A percentile compares a stretch with the other conserved stretches of the same genome.
Conservation (phyloP, 345 rosid species). For the Microcos paniculata region DNA sequence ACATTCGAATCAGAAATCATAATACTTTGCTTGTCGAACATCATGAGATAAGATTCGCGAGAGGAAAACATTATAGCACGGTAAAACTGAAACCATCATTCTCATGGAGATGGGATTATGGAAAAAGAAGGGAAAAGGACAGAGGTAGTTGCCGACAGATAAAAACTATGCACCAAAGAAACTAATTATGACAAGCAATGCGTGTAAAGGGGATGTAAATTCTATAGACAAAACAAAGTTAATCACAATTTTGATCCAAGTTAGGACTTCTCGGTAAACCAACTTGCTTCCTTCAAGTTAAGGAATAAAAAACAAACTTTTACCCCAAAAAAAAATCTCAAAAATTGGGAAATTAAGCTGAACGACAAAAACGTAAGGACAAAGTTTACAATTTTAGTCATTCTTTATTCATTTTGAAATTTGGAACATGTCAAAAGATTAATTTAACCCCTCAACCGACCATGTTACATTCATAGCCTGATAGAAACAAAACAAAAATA, state of each 20-base stretch:
- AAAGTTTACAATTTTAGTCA: background rate
- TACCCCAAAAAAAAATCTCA: background rate
- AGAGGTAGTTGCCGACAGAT: conserved; percentile 9
- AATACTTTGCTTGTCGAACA: background rate
- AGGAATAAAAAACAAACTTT: background rate
- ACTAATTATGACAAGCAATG: background rate
- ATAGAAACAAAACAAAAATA: background rate
- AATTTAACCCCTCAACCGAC: background rate
- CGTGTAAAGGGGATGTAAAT: background rate
- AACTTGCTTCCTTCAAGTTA: background rate
- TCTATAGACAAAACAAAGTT: background rate
- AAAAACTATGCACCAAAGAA: background rate
- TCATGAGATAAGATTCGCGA: background rate
- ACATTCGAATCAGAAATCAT: background rate
- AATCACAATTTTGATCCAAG: background rate
- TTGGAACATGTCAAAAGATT: background rate
- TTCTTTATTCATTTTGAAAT: background rate
- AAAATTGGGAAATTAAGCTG: background rate
- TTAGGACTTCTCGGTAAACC: background rate
- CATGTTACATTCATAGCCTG: background rate
- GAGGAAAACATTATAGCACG: background rate
- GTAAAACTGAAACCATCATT: background rate
- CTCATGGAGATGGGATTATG: background rate
- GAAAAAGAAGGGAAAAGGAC: conserved; percentile 5
- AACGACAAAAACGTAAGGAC: conserved; percentile 3